These are phyloP conservation scores for Bipolaris oryzae DNA, from an alignment of 2,329 filamentous ascomycete genomes.

Conservation along the genomic window DNA sequence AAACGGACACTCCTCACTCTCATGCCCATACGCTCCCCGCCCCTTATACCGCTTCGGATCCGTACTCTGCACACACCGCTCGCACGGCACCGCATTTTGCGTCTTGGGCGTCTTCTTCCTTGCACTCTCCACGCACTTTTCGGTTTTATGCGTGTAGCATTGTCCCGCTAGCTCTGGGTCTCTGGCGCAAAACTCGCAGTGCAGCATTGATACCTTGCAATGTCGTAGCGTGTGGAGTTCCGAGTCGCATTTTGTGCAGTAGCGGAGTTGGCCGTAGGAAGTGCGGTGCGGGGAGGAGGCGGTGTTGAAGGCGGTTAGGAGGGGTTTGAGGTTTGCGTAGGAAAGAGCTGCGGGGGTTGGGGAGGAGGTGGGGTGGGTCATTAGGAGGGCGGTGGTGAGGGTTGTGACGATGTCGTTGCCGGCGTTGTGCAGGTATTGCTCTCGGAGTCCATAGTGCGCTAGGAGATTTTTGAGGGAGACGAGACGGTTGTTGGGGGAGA, in stretches of 20 bases:
- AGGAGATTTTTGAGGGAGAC: slow-evolving; percentile 12
- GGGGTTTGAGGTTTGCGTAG: background rate
- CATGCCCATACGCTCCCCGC: slow-evolving; percentile 6
- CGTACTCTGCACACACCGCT: slow-evolving; percentile 4
- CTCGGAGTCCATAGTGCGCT: background rate
- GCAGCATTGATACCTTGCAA: background rate
- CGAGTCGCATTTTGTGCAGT: slow-evolving; percentile 1
- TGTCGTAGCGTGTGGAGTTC: background rate
- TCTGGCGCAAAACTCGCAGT: background rate
- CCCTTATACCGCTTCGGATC: slow-evolving; percentile 6
- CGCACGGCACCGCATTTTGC: slow-evolving; percentile 2
- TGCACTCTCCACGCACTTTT: background rate
- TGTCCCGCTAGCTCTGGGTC: background rate
- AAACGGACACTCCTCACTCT: slow-evolving; percentile 6
- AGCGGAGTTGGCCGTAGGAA: background rate
- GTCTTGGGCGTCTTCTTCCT: background rate
- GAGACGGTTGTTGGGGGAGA: background rate
- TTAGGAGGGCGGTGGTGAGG: slow-evolving; percentile 13
- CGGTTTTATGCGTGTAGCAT: background rate
- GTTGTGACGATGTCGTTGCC: slow-evolving; percentile 24
- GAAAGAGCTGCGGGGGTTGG: no score
- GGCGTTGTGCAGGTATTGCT: slow-evolving; percentile 21
- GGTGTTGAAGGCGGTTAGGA: background rate
- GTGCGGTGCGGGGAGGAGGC: background rate
- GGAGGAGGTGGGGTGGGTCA: background rate